Conservation (phyloP, 352 stramenopile genomes). For the Phytophthora colocasiae region DNA sequence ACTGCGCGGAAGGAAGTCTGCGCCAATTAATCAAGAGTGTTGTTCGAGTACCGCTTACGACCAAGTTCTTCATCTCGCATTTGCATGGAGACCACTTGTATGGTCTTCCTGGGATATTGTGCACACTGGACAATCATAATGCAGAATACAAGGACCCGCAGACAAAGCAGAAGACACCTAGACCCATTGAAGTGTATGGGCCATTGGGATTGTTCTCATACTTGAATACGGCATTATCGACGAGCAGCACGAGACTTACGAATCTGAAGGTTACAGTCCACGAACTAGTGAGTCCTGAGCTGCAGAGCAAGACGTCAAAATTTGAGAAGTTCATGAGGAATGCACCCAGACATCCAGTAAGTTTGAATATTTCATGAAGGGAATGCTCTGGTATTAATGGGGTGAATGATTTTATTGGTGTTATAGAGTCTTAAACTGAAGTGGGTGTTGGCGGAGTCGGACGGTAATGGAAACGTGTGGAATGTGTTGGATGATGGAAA, state of each 20-base stretch:
- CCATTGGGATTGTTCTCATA: conserved; percentile 82
- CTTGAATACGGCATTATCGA: conserved; percentile 75
- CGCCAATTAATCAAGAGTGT: conserved; percentile 84
- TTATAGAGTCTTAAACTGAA: conserved; percentile 56
- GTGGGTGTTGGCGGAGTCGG: conserved; percentile 61
- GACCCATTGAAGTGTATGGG: conserved; percentile 79
- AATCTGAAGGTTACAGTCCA: conserved; percentile 82
- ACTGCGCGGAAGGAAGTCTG: conserved; percentile 85
- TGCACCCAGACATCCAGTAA: conserved; percentile 64
- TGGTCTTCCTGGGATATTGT: conserved; percentile 81
- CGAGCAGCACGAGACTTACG: conserved; percentile 65
- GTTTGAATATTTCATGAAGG: conserved; percentile 1
- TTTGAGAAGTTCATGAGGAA: conserved; percentile 75
- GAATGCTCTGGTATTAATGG: neutral
- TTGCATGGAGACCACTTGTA: conserved; percentile 90
- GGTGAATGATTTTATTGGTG: conserved; percentile 2
- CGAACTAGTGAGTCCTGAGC: conserved; percentile 67
- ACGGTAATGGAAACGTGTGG: conserved; percentile 72
- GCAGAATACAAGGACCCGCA: conserved; percentile 59
- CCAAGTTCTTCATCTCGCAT: conserved; percentile 89
- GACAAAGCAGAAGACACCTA: conserved; percentile 53
- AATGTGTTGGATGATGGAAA: conserved; percentile 76
- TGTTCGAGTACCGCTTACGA: conserved; percentile 73
- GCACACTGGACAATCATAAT: conserved; percentile 86
- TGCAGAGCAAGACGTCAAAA: conserved; percentile 50